phyloP scores from a whole-genome alignment of 2,329 filamentous ascomycete genomes.

The Zalaria sp. region DNA sequence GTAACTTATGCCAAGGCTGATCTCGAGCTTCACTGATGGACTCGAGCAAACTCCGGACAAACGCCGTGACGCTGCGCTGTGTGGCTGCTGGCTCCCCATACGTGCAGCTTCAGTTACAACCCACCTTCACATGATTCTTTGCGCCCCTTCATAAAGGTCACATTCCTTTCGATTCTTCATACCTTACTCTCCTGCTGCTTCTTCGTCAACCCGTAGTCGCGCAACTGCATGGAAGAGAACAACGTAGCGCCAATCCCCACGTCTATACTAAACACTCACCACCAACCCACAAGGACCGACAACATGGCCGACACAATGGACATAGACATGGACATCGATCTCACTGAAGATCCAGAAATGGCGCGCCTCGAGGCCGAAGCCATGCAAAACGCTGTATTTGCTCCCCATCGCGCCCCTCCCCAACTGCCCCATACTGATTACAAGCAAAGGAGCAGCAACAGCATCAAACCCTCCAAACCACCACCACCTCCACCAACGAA shows the following conservation, averaged over 20 bases:
- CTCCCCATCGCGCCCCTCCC: not conserved
- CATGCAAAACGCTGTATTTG: slow-evolving; percentile 5
- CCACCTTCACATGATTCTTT: too few species aligned
- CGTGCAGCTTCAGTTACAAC: too few species aligned
- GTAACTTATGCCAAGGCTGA: too few species aligned
- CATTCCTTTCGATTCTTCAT: too few species aligned
- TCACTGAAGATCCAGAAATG: slow-evolving; percentile 15
- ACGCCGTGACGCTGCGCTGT: too few species aligned
- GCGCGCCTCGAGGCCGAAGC: slow-evolving; percentile 17
- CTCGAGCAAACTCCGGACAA: too few species aligned
- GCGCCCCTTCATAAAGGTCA: too few species aligned
- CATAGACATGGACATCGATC: slow-evolving; percentile 16
- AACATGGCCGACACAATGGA: slow-evolving; percentile 19
- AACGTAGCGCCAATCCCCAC: not conserved
- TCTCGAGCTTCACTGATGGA: too few species aligned
- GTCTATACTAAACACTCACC: not conserved
- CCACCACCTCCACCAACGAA: slow-evolving; percentile 27
- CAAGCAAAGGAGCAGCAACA: slow-evolving; percentile 7
- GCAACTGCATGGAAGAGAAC: not conserved
- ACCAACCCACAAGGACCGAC: not conserved
- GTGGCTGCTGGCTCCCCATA: too few species aligned
- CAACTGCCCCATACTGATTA: slow-evolving; percentile 6
- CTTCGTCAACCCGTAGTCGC: too few species aligned
- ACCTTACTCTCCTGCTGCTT: too few species aligned
- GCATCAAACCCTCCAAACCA: slow-evolving; percentile 2